Base-by-base conservation (phyloP, 2,329 filamentous ascomycete species). In the Pyrenochaeta sp. region DNA sequence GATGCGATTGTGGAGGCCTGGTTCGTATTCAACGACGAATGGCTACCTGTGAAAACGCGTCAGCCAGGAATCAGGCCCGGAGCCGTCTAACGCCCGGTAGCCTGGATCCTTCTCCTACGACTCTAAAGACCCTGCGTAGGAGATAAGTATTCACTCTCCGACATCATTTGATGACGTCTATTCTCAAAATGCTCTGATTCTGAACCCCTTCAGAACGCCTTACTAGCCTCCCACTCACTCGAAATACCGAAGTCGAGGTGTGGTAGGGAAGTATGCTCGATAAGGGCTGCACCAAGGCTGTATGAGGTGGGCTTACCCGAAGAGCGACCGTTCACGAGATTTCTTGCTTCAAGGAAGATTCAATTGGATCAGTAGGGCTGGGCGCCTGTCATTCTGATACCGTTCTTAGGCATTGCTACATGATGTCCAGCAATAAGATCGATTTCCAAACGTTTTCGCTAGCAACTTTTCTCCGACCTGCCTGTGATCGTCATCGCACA, bases 401-500 rank as follows among this genome's bases (percentile, higher is more conserved):
- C 51, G 40, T 40, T 54, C 46, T 43, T 32, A 53, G 36, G 45
- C n/a, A 44, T 40, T 46, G 49, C 34, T 50, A 47, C 25, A 37
- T 45, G n/a, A 34, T 56, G 24, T 47, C 15, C 27, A 24, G 24
- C 22, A 43, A 22, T 25, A 19, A 27, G 40, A 53, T 59, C 42
- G 43, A 47, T 40, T 52, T 52, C 42, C n/a, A 19, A 19, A 44
- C 27, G 50, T 53, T 43, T 37, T 48, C 44, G 47, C 45, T 53
- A 39, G 45, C 28, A 48, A 36, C n/a, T 34, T 59, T 56, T 37
- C 46, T 56, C 51, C 52, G 37, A 50, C n/a, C 36, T 39, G 56
- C 47, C 43, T 50, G 54, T 51, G 58, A 62, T 61, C 58, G 58
- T 50, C 58, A 53, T 47, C 42, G 30, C 25, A 49, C 28, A 56